These are phyloP conservation scores for Boletus insuetus DNA, from an alignment of 768 basidiomycete species.

Conservation along the genomic window DNA sequence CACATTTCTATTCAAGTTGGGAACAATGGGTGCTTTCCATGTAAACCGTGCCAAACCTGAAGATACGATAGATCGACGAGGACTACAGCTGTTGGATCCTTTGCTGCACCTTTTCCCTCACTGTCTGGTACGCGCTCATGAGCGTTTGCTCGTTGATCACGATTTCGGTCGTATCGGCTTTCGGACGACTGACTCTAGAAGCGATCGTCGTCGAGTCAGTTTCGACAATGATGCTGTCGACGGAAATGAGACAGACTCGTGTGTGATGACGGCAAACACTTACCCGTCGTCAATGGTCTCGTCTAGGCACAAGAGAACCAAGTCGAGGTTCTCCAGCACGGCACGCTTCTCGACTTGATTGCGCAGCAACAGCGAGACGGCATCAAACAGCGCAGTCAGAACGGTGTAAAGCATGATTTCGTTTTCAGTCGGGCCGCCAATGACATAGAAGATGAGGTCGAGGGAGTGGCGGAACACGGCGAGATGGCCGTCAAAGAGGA, in stretches of 20 bases:
- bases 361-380: constrained; percentile 78
- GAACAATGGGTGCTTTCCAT: no score
- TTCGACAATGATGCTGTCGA: constrained; percentile 85
- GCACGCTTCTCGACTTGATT: constrained; percentile 95
- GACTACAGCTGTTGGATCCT: constrained; percentile 59
- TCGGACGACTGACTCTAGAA: constrained; percentile 87
- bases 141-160: constrained; percentile 98
- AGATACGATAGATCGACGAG: neutral
- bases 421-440: constrained; percentile 86
- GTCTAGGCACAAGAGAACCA: constrained; percentile 89
- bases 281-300: constrained; percentile 99
- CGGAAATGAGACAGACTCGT: constrained; percentile 9
- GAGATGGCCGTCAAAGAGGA: constrained; percentile 86
- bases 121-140: constrained; percentile 88
- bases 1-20: neutral
- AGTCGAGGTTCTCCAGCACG: constrained; percentile 90
- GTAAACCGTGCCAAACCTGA: no score
- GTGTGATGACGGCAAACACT: constrained; percentile 25
- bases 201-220: constrained; percentile 96
- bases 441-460: constrained; percentile 93
- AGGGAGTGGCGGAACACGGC: constrained; percentile 92
- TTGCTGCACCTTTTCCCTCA: constrained; percentile 82
- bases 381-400: constrained; percentile 81
- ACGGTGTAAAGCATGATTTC: constrained; percentile 94
- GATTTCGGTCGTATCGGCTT: constrained; percentile 92